Evolutionary conservation across 495 filamentous ascomycete species (phyloP).

Genomic region (Astrothelium subdiscretum): DNA sequence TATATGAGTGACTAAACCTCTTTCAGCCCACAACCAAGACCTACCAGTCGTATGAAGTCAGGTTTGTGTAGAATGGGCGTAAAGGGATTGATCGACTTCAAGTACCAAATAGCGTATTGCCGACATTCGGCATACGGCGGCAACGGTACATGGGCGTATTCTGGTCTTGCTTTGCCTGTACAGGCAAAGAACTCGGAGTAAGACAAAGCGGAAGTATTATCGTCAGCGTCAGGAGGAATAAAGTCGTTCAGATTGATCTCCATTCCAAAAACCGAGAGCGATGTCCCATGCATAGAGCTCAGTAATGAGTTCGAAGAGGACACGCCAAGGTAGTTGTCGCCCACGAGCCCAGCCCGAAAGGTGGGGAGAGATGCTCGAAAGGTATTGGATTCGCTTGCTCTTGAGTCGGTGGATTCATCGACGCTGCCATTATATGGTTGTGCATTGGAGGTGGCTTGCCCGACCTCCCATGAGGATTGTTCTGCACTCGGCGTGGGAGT

Average conservation of each 20-base stretch:
- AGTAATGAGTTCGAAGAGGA: constrained; percentile 52
- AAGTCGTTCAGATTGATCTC: constrained; percentile 68
- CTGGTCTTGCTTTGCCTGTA: constrained; percentile 19
- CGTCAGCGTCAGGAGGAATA: constrained; percentile 50
- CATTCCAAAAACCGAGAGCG: constrained; percentile 60
- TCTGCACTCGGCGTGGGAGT: background rate
- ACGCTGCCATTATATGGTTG: background rate
- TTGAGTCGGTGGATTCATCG: constrained; percentile 5
- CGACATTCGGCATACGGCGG: constrained; percentile 36
- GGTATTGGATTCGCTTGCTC: constrained; percentile 26
- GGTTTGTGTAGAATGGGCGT: constrained; percentile 60
- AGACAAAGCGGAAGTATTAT: constrained; percentile 50
- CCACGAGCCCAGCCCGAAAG: constrained; percentile 44
- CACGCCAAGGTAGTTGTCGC: constrained; percentile 63
- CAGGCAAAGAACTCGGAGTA: constrained; percentile 55
- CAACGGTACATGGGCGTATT: constrained; percentile 8
- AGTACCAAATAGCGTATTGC: constrained; percentile 58
- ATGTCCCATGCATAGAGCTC: constrained; percentile 62
- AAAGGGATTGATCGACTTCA: constrained; percentile 59
- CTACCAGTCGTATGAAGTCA: constrained; percentile 52
- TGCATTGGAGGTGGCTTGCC: background rate
- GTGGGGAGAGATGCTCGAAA: constrained; percentile 22
- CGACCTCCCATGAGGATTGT: constrained; percentile 1
- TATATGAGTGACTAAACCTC: background rate
- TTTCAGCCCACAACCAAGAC: background rate